A percentile compares a stretch with the other conserved stretches of the same genome.
Evolutionary conservation across 768 basidiomycete species (phyloP).

Genomic region (Kwoniella botswanensis): DNA sequence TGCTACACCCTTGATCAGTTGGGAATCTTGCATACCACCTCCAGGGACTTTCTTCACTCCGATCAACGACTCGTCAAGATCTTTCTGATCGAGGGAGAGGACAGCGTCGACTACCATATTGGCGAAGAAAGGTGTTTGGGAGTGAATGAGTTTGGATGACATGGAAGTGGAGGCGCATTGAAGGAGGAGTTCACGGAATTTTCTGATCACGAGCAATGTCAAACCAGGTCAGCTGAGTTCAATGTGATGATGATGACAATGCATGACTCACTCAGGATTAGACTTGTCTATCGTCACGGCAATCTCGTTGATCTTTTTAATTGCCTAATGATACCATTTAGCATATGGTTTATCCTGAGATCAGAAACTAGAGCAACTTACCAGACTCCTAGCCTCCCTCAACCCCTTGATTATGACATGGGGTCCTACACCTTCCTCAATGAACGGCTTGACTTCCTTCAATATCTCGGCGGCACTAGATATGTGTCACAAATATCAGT

Average conservation of each 20-base stretch:
- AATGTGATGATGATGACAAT: not conserved
- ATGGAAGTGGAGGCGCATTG: constrained; percentile 99
- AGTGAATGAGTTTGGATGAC: constrained; percentile 99
- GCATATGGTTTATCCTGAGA: not conserved
- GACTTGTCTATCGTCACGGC: constrained; percentile 89
- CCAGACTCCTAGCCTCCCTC: constrained; percentile 82
- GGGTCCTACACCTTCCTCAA: constrained; percentile 96
- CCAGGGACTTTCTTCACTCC: constrained; percentile 98
- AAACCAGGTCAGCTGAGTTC: not conserved
- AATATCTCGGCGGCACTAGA: constrained; percentile 79
- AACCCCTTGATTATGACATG: constrained; percentile 98
- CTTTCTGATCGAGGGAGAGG: constrained; percentile 84
- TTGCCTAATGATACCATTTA: constrained; percentile 64
- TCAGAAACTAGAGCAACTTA: constrained; percentile 59
- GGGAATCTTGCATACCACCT: constrained; percentile 95
- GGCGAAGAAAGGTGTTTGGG: constrained; percentile 98
- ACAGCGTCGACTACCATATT: constrained; percentile 99
- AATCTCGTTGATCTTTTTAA: constrained; percentile 83
- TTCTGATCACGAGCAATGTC: constrained; percentile 61
- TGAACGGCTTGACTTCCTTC: constrained; percentile 86
- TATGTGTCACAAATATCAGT: not conserved
- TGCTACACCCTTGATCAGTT: constrained; percentile 84
- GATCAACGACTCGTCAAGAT: constrained; percentile 93
- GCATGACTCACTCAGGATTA: constrained; percentile 75
- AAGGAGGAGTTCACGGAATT: constrained; percentile 88